Evolutionary conservation across 805 yeast species (phyloP).

Genomic region (Wickerhamiella siamensis): DNA sequence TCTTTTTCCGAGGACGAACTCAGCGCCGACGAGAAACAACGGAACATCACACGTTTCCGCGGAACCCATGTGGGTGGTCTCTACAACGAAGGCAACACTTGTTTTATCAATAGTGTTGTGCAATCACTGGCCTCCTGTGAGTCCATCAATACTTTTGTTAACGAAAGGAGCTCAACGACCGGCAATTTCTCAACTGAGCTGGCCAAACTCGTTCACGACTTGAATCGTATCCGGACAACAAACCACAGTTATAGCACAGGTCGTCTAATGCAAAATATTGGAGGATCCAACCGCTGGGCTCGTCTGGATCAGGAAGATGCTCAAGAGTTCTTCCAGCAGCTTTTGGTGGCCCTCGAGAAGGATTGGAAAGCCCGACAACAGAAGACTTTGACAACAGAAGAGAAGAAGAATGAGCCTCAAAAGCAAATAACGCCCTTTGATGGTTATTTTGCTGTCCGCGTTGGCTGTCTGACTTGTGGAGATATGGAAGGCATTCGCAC

Average conservation of each 20-base stretch:
- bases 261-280: slow-evolving; percentile 15
- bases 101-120: slow-evolving; percentile 84
- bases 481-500: slow-evolving; percentile 86
- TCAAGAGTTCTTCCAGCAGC: slow-evolving; percentile 77
- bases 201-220: slow-evolving; percentile 15
- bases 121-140: slow-evolving; percentile 70
- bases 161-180: slow-evolving; percentile 19
- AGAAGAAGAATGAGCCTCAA: slow-evolving; percentile 19
- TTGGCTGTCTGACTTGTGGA: slow-evolving; percentile 83
- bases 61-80: slow-evolving; percentile 59
- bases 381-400: not conserved
- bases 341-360: slow-evolving; percentile 22
- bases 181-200: slow-evolving; percentile 16
- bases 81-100: slow-evolving; percentile 81
- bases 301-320: slow-evolving; percentile 95
- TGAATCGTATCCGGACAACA: slow-evolving; percentile 20
- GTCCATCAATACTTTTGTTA: slow-evolving; percentile 42
- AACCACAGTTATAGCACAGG: slow-evolving; percentile 21
- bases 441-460: slow-evolving; percentile 75
- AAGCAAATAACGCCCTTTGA: slow-evolving; percentile 72
- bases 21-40: slow-evolving; percentile 14
- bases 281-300: slow-evolving; percentile 39
- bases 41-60: slow-evolving; percentile 16
- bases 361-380: slow-evolving; percentile 15
- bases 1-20: slow-evolving; percentile 17